These are phyloP conservation scores for Pythium utonaiense DNA, from an alignment of 352 stramenopile species.

Conservation along the genomic window DNA sequence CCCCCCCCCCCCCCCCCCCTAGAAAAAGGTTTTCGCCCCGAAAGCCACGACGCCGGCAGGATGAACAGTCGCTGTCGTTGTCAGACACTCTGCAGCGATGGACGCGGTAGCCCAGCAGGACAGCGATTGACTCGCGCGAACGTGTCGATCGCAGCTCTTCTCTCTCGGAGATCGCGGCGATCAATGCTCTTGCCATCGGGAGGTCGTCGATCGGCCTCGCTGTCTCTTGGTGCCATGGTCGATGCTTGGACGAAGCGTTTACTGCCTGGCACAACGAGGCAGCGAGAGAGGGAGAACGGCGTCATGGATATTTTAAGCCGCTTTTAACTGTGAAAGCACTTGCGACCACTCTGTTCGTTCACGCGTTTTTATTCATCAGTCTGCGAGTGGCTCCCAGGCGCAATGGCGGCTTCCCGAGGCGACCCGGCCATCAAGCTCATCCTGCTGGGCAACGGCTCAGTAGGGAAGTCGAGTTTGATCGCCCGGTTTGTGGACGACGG, in stretches of 20 bases:
- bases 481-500: constrained; percentile 77
- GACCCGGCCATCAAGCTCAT: constrained; percentile 81
- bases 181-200: not conserved
- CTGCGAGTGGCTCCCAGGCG: not conserved
- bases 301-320: constrained; percentile 10
- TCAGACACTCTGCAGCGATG: constrained; percentile 1
- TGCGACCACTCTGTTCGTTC: not conserved
- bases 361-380: not conserved
- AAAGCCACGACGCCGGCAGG: constrained; percentile 43
- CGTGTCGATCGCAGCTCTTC: not conserved
- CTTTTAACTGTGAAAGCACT: not conserved
- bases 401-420: constrained; percentile 24
- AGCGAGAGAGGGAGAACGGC: not conserved
- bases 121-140: not conserved
- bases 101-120: constrained; percentile 1
- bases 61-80: not conserved
- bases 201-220: not conserved
- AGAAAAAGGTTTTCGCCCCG: constrained; percentile 62
- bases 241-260: not conserved
- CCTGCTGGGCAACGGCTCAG: constrained; percentile 79
- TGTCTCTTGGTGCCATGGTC: not conserved
- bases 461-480: constrained; percentile 86
- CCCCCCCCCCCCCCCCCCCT: no score
- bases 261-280: not conserved
- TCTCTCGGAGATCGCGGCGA: not conserved